Evolutionary conservation across 129 eudicot species (phyloP), one percentile per base, ranked within the genome.

Genomic region (Escallonia rubra): DNA sequence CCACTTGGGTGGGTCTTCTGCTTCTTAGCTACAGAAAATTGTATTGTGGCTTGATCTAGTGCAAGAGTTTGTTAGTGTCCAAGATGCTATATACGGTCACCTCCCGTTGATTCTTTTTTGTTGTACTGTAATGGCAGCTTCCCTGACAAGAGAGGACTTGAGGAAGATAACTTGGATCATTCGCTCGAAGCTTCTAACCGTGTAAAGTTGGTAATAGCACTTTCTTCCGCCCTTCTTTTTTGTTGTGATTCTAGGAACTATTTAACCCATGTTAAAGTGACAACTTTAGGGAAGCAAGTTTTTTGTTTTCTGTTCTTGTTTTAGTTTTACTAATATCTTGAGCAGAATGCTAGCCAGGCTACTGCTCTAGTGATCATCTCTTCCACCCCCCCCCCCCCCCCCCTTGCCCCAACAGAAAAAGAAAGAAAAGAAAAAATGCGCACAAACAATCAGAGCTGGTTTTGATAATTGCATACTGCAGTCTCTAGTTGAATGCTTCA

Each of bases 51-150:
- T 44, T 15, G 4, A 15, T 63, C 39, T 7, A 10, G 44, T 34
- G 2, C 4, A 39, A 48, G 14, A 44, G 54, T 23, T 67, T 57
- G 63, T 59, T 43, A 45, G 58, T 8, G 60, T 1, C 38, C 39
- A 45, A 40, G 15, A 41, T 43, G 52, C n/a, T 45, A 53, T 59
- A 5, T 57, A 44, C 13, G 2, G 11, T 34, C 40, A 10, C 38
- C 60, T 53, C 10, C 41, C 43, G 41, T 67, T 75, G 13, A 15
- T 15, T 34, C 12, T 61, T 72, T 42, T 48, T 39, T 67, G 72
- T 74, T 79, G 12, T 56, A 44, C 63, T 55, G 65, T 57, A 80
- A 66, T 78, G 78, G 72, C 89, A 92, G 97, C 85, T 79, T 84
- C 67, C 80, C 90, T 11, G 85, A 80, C 38, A 85, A 77, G 72